These are phyloP conservation scores for Eucalyptus shirleyi DNA, from an alignment of 345 rosid species.

Conservation along the genomic window DNA sequence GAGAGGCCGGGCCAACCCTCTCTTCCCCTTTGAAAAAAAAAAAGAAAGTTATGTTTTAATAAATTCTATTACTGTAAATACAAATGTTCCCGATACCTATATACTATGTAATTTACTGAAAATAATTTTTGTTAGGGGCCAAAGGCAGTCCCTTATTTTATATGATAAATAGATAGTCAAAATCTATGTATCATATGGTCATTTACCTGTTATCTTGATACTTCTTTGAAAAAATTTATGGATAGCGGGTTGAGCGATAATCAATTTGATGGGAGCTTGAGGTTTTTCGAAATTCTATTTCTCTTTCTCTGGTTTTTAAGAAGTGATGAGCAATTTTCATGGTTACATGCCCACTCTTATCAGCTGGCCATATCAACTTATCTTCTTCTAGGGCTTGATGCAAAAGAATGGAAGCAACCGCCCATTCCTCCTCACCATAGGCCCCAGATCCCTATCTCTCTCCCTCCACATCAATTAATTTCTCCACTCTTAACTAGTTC, in stretches of 20 bases:
- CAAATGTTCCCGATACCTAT: fast-evolving
- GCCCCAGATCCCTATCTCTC: neutral
- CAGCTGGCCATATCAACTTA: neutral
- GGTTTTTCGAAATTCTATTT: too few species aligned
- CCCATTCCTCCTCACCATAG: neutral
- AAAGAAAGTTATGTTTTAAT: neutral
- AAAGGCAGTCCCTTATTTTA: fast-evolving
- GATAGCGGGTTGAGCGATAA: fast-evolving
- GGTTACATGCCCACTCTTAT: fast-evolving
- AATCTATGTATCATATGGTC: fast-evolving
- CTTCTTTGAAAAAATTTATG: too few species aligned
- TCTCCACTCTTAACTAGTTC: neutral
- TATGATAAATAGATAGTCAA: too few species aligned
- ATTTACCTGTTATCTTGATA: fast-evolving
- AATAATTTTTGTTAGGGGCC: fast-evolving
- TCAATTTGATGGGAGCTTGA: neutral
- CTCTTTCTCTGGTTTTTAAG: fast-evolving
- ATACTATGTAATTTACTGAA: too few species aligned
- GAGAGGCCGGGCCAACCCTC: too few species aligned
- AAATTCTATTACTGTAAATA: fast-evolving
- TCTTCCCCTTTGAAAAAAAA: too few species aligned
- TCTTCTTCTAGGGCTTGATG: neutral
- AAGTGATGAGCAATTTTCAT: neutral
- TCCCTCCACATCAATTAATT: neutral
- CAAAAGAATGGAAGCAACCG: neutral